These are phyloP conservation scores for Leccinum longicurvipes DNA, from an alignment of 768 basidiomycete species.

Conservation along the genomic window DNA sequence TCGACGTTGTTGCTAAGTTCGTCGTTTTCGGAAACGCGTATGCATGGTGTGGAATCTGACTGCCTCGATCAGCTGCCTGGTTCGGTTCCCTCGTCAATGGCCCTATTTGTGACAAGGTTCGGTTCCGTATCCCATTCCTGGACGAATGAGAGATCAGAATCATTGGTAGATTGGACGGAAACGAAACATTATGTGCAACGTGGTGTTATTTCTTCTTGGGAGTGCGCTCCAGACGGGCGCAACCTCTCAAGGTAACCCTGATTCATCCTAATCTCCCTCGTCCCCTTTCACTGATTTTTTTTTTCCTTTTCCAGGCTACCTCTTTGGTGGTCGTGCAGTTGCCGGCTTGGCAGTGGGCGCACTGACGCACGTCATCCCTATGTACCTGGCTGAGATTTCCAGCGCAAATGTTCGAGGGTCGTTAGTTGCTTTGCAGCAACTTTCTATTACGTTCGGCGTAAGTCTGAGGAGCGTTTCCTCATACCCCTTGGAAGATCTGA, in stretches of 20 bases:
- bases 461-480: conserved; percentile 3
- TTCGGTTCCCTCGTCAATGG: conserved; percentile 30
- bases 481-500: neutral
- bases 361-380: conserved; percentile 26
- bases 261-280: neutral
- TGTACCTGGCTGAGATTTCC: conserved; percentile 39
- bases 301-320: conserved; percentile 14
- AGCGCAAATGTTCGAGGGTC: conserved; percentile 38
- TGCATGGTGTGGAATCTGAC: conserved; percentile 5
- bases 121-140: neutral
- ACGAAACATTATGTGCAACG: conserved; percentile 26
- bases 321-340: conserved; percentile 30
- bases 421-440: conserved; percentile 35
- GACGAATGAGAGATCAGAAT: neutral
- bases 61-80: conserved; percentile 26
- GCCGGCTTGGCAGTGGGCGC: conserved; percentile 17
- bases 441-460: conserved; percentile 36
- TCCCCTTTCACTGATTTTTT: neutral
- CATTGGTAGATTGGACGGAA: conserved; percentile 26
- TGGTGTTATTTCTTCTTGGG: conserved; percentile 29
- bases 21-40: conserved; percentile 2
- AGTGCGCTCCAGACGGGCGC: conserved; percentile 32
- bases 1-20: conserved; percentile 27
- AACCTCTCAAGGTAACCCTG: conserved; percentile 17
- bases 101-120: conserved; percentile 31